Evolutionary conservation across 129 eudicot species (phyloP), one percentile per base, ranked within the genome.

Genomic region (Tagetes patula): DNA sequence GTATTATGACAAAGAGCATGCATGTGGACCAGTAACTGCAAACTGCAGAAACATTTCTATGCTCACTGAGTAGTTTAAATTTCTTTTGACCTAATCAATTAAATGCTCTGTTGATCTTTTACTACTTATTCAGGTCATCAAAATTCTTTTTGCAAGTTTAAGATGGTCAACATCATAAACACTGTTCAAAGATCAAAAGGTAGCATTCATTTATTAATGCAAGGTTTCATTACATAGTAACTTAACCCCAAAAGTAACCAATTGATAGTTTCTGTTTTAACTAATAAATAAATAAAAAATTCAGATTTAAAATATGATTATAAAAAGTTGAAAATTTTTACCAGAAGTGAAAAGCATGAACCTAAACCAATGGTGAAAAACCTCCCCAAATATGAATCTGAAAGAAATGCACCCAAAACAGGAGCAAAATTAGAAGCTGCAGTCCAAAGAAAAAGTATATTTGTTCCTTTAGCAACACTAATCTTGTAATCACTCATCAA

Each of bases 391-490:
- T 79, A 90, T 36, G 94, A 90, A 87, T 90, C 96, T 8, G 96
- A 85, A 42, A 90, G 83, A 77, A 87, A 87, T 74, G 96, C 96
- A 47, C 96, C 96, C 65, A 90, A 37, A 32, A 87, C 82, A 42
- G 96, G 98, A 65, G 80, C 75, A 75, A 92, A 89, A 87, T 89
- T 89, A 10, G 90, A 83, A 65, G 98, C 98, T 11, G 98, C 91
- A 58, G 84, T 72, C 96, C 95, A 89, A 30, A 83, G 80, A 72
- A 79, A 89, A 41, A 92, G 79, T 27, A 89, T 50, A 60, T 85
- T 89, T 45, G 85, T 77, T 27, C 88, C 98, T 75, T 75, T 87
- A n/a, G 95, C 81, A 0, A 89, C 71, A 14, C 89, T 62, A 79
- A 92, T 85, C 59, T 84, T 81, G 85, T 92, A 92, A 48, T 85